These are phyloP conservation scores for Exophiala mesophila DNA, from an alignment of 2,329 filamentous ascomycete species.

Conservation along the genomic window DNA sequence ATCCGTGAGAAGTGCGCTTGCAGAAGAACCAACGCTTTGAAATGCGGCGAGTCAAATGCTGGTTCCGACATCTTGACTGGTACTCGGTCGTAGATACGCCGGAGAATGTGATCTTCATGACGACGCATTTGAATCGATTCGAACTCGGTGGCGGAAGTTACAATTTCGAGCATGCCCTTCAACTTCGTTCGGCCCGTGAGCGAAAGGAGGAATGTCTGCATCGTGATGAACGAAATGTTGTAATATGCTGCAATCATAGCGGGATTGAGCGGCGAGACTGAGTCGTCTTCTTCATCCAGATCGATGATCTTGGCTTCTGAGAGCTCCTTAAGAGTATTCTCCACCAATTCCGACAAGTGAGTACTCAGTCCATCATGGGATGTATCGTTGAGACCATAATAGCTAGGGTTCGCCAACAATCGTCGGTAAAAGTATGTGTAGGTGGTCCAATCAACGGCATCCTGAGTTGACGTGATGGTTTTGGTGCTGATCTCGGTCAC, in stretches of 20 bases:
- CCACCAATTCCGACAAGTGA: slow-evolving; percentile 89
- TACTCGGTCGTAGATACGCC: slow-evolving; percentile 87
- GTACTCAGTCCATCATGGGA: slow-evolving; percentile 91
- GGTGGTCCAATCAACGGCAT: slow-evolving; percentile 96
- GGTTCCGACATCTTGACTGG: slow-evolving; percentile 91
- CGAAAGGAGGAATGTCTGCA: slow-evolving; percentile 96
- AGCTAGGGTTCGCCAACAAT: slow-evolving; percentile 90
- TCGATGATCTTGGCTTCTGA: slow-evolving; percentile 93
- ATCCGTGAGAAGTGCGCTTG: slow-evolving; percentile 97
- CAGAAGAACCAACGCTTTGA: slow-evolving; percentile 95
- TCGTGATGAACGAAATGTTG: slow-evolving; percentile 98
- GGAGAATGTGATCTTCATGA: slow-evolving; percentile 81
- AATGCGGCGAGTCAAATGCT: slow-evolving; percentile 88
- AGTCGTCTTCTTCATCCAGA: slow-evolving; percentile 88
- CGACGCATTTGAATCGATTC: slow-evolving; percentile 90
- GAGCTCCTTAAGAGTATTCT: slow-evolving; percentile 85
- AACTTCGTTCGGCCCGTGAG: slow-evolving; percentile 84
- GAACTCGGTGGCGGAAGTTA: slow-evolving; percentile 94
- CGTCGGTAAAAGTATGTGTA: slow-evolving; percentile 98
- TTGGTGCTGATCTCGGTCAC: slow-evolving; percentile 96
- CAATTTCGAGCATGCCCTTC: slow-evolving; percentile 93
- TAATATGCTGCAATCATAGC: slow-evolving; percentile 99
- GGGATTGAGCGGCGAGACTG: slow-evolving; percentile 81
- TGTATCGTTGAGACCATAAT: slow-evolving; percentile 83
- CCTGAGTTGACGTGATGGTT: slow-evolving; percentile 90